Percentiles rank a stretch among this genome's conserved stretches.
phyloP scores from a whole-genome alignment of 495 filamentous ascomycete species.

The Penicillium canescens region DNA sequence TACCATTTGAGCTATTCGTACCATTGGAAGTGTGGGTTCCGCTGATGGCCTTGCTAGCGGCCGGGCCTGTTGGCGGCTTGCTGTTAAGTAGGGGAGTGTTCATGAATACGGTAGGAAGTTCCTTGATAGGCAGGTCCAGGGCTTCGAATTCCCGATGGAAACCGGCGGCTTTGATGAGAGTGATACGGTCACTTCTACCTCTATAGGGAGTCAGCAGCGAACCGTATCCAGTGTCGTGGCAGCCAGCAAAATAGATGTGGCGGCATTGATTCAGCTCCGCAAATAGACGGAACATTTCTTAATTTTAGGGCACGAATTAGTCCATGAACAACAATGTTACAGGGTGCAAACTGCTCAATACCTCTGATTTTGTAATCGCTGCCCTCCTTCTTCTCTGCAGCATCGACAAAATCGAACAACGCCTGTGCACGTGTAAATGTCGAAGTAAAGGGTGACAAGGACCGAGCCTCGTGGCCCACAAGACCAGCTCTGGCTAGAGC shows the following conservation, averaged over 20 bases:
- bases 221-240: constrained; percentile 62
- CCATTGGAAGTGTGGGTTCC: constrained; percentile 3
- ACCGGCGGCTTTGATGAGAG: constrained; percentile 48
- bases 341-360: constrained; percentile 18
- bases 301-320: constrained; percentile 3
- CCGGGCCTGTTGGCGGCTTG: constrained; percentile 13
- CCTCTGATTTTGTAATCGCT: constrained; percentile 61
- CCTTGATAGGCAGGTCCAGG: constrained; percentile 40
- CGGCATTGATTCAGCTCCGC: constrained; percentile 62
- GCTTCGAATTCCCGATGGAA: constrained; percentile 39
- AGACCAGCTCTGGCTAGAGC: constrained; percentile 48
- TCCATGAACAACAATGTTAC: neutral
- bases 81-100: constrained; percentile 27
- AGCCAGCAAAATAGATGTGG: constrained; percentile 65
- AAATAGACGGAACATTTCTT: constrained; percentile 59
- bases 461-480: constrained; percentile 50
- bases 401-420: constrained; percentile 62
- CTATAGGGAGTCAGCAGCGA: constrained; percentile 54
- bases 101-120: constrained; percentile 47
- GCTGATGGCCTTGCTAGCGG: constrained; percentile 7
- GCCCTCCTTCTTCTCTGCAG: constrained; percentile 61
- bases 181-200: constrained; percentile 47
- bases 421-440: constrained; percentile 60
- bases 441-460: constrained; percentile 53
- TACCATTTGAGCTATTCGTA: constrained; percentile 1